A percentile compares a stretch with the other conserved stretches of the same genome.
phyloP scores from a whole-genome alignment of 495 filamentous ascomycete species.

The Annulohypoxylon maeteangense region DNA sequence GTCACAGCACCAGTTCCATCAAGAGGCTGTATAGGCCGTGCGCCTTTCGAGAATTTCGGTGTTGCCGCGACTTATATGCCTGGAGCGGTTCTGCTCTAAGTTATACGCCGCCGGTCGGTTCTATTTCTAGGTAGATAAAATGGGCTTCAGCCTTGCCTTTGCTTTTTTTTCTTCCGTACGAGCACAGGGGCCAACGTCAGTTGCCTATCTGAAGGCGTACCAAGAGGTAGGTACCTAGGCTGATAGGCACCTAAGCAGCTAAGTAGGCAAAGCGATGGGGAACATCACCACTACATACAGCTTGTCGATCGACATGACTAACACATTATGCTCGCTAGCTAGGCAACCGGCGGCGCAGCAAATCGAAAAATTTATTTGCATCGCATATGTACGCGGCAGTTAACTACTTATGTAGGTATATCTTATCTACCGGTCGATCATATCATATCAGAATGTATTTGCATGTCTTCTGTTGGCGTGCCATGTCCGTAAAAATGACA shows the following conservation, averaged over 20 bases:
- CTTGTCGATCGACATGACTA: constrained; percentile 1
- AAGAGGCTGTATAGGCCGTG: constrained; percentile 5
- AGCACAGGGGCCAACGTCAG: background rate
- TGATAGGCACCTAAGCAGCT: too few relatives aligned
- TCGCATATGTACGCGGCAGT: constrained; percentile 7
- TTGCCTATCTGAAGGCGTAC: constrained; percentile 16
- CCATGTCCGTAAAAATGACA: background rate
- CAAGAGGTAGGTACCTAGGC: too few relatives aligned
- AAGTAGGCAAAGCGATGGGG: background rate
- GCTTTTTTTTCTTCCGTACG: background rate
- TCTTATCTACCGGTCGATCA: constrained; percentile 5
- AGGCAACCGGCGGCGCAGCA: constrained; percentile 21
- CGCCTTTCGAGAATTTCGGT: background rate
- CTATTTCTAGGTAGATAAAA: background rate
- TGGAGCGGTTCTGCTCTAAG: background rate
- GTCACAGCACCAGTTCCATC: background rate
- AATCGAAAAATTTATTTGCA: constrained; percentile 1
- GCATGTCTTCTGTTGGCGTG: background rate
- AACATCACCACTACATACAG: background rate
- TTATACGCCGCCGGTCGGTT: constrained; percentile 4
- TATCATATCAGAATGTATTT: constrained; percentile 3
- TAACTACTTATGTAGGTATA: background rate
- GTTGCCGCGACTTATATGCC: background rate
- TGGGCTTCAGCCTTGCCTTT: constrained; percentile 23
- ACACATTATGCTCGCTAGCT: background rate